A percentile compares a stretch with the other conserved stretches of the same genome.
These are phyloP conservation scores for Diaporthe sp. DNA, from an alignment of 2,329 filamentous ascomycete genomes.

Conservation along the genomic window DNA sequence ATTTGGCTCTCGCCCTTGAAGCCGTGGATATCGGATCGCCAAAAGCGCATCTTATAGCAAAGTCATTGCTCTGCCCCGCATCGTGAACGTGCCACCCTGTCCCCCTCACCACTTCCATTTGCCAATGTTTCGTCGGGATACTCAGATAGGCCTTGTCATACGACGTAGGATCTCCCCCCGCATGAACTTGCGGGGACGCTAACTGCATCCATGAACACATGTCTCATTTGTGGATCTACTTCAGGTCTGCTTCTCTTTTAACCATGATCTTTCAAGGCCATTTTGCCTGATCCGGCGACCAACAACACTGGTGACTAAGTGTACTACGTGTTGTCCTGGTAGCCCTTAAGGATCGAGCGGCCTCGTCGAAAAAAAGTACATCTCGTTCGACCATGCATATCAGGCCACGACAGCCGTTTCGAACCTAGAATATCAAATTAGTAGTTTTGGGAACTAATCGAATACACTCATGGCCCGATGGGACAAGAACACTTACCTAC, in stretches of 20 bases:
- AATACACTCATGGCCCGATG: no score
- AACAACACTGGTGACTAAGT: background rate
- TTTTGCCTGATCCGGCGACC: background rate
- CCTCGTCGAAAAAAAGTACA: background rate
- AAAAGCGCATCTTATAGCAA: background rate
- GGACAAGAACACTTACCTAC: no score
- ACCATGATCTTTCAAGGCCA: background rate
- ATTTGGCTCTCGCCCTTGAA: background rate
- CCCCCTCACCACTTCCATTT: background rate
- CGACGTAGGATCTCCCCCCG: conserved; percentile 20
- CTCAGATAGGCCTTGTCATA: background rate
- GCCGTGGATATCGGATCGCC: background rate
- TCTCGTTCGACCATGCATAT: background rate
- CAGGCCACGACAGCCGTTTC: background rate
- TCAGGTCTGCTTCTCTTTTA: background rate
- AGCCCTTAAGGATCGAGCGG: background rate
- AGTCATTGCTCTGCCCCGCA: conserved; percentile 8
- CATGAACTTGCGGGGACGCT: conserved; percentile 20
- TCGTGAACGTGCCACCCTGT: background rate
- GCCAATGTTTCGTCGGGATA: background rate
- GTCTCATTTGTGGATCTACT: background rate
- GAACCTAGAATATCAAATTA: no score
- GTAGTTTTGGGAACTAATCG: no score
- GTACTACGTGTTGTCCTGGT: background rate
- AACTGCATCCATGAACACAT: background rate